These are phyloP conservation scores for Leccinum fibrillosum DNA, from an alignment of 768 basidiomycete genomes.

Conservation along the genomic window DNA sequence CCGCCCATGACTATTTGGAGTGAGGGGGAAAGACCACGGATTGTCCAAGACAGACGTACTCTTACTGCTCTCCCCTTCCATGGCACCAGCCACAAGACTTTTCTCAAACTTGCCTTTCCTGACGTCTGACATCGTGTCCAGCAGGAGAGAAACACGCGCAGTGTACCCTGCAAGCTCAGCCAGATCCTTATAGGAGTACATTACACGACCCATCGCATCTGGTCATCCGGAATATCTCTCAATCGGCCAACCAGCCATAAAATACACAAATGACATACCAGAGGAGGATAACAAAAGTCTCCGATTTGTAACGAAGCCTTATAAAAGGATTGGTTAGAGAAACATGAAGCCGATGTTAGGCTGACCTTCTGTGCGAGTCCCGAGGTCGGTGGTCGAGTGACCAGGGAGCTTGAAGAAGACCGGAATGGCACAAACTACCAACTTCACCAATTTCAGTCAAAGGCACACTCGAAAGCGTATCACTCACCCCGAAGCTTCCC, in stretches of 20 bases:
- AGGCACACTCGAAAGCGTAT: not conserved
- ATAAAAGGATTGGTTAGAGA: not conserved
- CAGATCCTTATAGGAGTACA: conserved; percentile 98
- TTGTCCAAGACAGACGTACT: conserved; percentile 45
- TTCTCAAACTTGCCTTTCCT: conserved; percentile 85
- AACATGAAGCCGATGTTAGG: not conserved
- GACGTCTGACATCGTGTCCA: conserved; percentile 90
- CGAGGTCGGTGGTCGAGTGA: conserved; percentile 62
- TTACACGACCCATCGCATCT: conserved; percentile 94
- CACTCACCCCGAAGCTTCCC: conserved; percentile 89
- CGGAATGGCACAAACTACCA: conserved; percentile 88
- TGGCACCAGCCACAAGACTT: conserved; percentile 73
- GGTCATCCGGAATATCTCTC: conserved; percentile 4
- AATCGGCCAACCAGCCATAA: not conserved
- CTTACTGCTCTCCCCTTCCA: conserved; percentile 67
- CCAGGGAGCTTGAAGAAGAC: conserved; percentile 89
- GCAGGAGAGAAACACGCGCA: conserved; percentile 79
- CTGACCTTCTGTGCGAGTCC: conserved; percentile 84
- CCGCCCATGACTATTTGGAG: conserved; percentile 64
- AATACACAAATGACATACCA: conserved; percentile 38
- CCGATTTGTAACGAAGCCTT: conserved; percentile 96
- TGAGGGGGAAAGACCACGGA: not conserved
- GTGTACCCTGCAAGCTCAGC: conserved; percentile 96
- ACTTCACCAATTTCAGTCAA: conserved; percentile 37
- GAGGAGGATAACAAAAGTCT: conserved; percentile 85